Evolutionary conservation across 1,284 basidiomycete species (phyloP).

Genomic region (Pisolithus thermaeus): DNA sequence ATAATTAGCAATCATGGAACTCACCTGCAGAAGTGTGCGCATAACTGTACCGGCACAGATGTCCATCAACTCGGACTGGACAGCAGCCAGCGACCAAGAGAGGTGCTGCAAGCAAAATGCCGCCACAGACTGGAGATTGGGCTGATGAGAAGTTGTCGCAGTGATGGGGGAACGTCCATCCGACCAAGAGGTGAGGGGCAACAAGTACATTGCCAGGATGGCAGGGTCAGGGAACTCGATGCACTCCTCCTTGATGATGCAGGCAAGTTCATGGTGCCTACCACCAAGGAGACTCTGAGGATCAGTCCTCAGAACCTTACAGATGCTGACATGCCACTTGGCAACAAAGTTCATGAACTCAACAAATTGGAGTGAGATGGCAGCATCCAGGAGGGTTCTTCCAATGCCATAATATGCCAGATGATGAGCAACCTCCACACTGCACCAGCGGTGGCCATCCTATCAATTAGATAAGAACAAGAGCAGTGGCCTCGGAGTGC

Average conservation of each 20-base stretch:
- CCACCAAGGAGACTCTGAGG: background rate
- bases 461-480: background rate
- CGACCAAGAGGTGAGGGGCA: background rate
- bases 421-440: background rate
- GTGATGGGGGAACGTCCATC: background rate
- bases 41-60: background rate
- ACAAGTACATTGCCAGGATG: background rate
- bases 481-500: too few relatives aligned
- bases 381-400: background rate
- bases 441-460: background rate
- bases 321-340: background rate
- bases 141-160: background rate
- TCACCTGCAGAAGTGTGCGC: conserved; percentile 4
- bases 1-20: background rate
- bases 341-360: background rate
- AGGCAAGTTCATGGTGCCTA: background rate
- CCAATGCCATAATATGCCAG: background rate
- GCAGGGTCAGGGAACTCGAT: background rate
- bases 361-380: background rate
- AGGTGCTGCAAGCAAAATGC: background rate
- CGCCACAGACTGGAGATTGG: background rate
- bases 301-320: background rate
- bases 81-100: background rate
- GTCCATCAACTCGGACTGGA: background rate
- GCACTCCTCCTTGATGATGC: background rate